These are phyloP conservation scores for Cyclotella baltica DNA, from an alignment of 108 stramenopile genomes.

Conservation along the genomic window DNA sequence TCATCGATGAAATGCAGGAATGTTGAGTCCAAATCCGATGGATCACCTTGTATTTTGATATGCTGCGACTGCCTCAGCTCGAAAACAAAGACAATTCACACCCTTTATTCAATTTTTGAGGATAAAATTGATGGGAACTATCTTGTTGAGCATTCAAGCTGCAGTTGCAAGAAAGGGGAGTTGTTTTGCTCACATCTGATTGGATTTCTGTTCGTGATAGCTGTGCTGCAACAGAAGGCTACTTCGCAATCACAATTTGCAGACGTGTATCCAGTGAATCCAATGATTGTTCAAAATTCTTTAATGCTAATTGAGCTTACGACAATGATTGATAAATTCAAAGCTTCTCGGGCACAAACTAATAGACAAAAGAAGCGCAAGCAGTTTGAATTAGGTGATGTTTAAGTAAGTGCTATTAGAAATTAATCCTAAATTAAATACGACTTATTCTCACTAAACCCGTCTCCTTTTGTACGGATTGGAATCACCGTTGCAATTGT, in stretches of 20 bases:
- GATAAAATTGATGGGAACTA: slow-evolving; percentile 10
- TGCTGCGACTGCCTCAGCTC: slow-evolving; percentile 18
- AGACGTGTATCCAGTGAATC: not conserved
- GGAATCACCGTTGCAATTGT: too few relatives aligned
- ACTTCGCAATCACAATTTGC: not conserved
- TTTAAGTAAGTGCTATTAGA: too few relatives aligned
- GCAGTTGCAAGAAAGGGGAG: slow-evolving; percentile 21
- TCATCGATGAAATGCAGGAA: not conserved
- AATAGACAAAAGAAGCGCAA: too few relatives aligned
- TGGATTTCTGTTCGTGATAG: slow-evolving; percentile 8
- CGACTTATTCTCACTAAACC: too few relatives aligned
- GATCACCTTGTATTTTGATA: not conserved
- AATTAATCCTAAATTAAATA: too few relatives aligned
- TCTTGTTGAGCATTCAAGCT: not conserved
- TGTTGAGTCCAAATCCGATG: not conserved
- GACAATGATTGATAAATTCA: not conserved
- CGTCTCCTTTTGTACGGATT: too few relatives aligned
- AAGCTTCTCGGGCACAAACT: too few relatives aligned
- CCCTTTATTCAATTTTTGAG: slow-evolving; percentile 22
- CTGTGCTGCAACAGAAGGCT: slow-evolving; percentile 5
- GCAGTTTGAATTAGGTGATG: too few relatives aligned
- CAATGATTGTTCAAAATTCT: not conserved
- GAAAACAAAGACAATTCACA: slow-evolving; percentile 7
- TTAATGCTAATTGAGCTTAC: not conserved
- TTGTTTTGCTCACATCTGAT: slow-evolving; percentile 17